Conservation (phyloP, 2,329 filamentous ascomycete genomes). For the Calonectria fujianensis region DNA sequence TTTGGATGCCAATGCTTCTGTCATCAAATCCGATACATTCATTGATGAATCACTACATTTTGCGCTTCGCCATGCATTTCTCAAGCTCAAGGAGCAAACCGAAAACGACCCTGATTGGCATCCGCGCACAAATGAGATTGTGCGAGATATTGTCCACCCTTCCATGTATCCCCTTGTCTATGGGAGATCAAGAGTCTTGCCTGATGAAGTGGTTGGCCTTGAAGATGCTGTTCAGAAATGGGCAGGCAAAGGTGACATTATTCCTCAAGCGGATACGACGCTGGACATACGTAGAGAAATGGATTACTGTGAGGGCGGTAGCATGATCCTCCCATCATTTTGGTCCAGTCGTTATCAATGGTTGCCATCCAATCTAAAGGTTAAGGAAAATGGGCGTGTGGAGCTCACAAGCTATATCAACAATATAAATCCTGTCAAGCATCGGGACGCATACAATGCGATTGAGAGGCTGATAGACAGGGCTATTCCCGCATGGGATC, state of each 20-base stretch:
- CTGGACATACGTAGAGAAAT: constrained; percentile 67
- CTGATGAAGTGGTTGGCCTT: constrained; percentile 54
- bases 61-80: constrained; percentile 42
- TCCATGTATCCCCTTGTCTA: constrained; percentile 50
- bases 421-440: constrained; percentile 64
- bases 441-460: constrained; percentile 57
- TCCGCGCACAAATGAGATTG: constrained; percentile 26
- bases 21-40: constrained; percentile 51
- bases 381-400: constrained; percentile 60
- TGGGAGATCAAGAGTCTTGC: constrained; percentile 57
- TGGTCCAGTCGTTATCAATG: constrained; percentile 58
- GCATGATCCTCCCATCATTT: constrained; percentile 73
- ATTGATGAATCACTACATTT: constrained; percentile 38
- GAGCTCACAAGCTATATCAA: constrained; percentile 68
- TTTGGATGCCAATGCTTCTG: constrained; percentile 46
- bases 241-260: constrained; percentile 49
- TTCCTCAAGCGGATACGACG: constrained; percentile 68
- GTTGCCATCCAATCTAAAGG: constrained; percentile 58
- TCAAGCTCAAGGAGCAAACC: constrained; percentile 43
- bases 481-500: constrained; percentile 66
- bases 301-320: constrained; percentile 63
- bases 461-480: constrained; percentile 61
- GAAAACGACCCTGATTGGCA: constrained; percentile 44
- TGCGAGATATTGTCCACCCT: constrained; percentile 44
- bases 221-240: constrained; percentile 48